Evolutionary conservation across 2,329 filamentous ascomycete genomes (phyloP).

Genomic region (Claviceps fusiformis): DNA sequence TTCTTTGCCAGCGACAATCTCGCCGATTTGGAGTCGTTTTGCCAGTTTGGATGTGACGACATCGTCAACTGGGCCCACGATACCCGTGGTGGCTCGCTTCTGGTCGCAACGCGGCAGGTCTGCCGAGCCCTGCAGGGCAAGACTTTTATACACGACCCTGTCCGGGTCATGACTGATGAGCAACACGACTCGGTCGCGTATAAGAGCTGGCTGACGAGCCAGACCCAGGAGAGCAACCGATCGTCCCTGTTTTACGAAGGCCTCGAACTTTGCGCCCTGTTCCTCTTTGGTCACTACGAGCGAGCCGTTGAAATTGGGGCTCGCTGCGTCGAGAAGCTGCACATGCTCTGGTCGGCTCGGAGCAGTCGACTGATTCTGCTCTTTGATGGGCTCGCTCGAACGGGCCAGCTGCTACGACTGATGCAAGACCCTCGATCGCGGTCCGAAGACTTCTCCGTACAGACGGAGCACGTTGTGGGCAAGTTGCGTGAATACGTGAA

Average conservation of each 20-base stretch:
- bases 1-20: slow-evolving; percentile 59
- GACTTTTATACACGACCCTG: slow-evolving; percentile 37
- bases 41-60: slow-evolving; percentile 59
- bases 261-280: slow-evolving; percentile 48
- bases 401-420: slow-evolving; percentile 35
- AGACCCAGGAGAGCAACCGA: slow-evolving; percentile 44
- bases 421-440: slow-evolving; percentile 32
- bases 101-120: slow-evolving; percentile 53
- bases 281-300: slow-evolving; percentile 49
- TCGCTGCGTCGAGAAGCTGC: slow-evolving; percentile 30
- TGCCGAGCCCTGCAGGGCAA: slow-evolving; percentile 63
- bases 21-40: slow-evolving; percentile 55
- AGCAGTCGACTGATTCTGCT: slow-evolving; percentile 43
- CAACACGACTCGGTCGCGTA: slow-evolving; percentile 46
- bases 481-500: slow-evolving; percentile 42
- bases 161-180: slow-evolving; percentile 52
- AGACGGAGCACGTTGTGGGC: slow-evolving; percentile 34
- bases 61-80: slow-evolving; percentile 60
- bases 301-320: slow-evolving; percentile 44
- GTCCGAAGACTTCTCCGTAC: slow-evolving; percentile 28
- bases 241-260: slow-evolving; percentile 56
- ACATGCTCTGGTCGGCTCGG: slow-evolving; percentile 44
- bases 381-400: slow-evolving; percentile 45
- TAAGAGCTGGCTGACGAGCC: slow-evolving; percentile 42
- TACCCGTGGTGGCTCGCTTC: slow-evolving; percentile 54